Percentiles rank a stretch among this genome's conserved stretches.
These are phyloP conservation scores for Chlorophyllum brunneum DNA, from an alignment of 768 basidiomycete genomes.

Conservation along the genomic window DNA sequence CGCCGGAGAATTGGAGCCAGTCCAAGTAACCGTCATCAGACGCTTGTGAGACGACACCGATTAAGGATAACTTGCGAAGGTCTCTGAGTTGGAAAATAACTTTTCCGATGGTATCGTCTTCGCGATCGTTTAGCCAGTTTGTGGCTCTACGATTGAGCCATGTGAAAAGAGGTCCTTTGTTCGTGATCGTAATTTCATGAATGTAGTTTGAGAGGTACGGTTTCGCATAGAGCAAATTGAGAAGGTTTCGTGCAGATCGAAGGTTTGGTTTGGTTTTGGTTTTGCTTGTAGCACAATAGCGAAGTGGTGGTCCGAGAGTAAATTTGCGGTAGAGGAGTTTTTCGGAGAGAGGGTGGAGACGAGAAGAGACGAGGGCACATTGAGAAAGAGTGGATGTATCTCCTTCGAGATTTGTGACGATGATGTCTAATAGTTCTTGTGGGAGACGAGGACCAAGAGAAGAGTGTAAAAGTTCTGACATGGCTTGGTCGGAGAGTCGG, in stretches of 20 bases:
- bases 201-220: constrained; percentile 1
- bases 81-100: not conserved
- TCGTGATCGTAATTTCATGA: constrained; percentile 2
- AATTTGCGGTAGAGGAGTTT: constrained; percentile 7
- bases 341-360: not conserved
- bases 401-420: not conserved
- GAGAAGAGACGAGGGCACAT: not conserved
- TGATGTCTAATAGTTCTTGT: not conserved
- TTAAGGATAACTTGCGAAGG: not conserved
- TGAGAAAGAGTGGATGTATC: not conserved
- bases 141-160: not conserved
- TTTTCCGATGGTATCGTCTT: not conserved
- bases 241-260: constrained; percentile 1
- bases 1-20: not conserved
- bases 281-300: not conserved
- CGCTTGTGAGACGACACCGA: constrained; percentile 5
- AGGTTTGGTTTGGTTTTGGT: constrained; percentile 1
- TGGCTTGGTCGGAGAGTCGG: not conserved
- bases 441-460: not conserved
- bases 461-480: not conserved
- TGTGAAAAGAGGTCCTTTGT: constrained; percentile 1
- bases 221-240: not conserved
- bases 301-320: not conserved
- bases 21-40: constrained; percentile 3
- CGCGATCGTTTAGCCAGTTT: not conserved